Base-by-base conservation (phyloP, 345 rosid species). In the Syzygium aromaticum region DNA sequence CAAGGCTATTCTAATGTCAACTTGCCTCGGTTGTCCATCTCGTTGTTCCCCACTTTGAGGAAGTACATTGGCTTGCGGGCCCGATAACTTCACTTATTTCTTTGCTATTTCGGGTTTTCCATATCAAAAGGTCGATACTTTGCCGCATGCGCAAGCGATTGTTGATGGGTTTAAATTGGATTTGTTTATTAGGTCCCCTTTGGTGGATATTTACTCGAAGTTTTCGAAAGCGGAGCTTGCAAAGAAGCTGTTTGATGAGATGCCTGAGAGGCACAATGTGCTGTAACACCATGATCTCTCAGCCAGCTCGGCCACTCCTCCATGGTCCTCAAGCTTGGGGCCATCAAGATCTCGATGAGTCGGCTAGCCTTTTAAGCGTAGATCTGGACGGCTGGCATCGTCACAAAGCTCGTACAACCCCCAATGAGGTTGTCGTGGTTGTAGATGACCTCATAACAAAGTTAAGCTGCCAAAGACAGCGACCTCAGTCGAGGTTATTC, bases 281-380 rank as follows among this genome's bases (percentile, higher is more conserved):
- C 90, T 93, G 90, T 93, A 94, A 94, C n/a, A 91, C 98, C 1
- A 86, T 94, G 93, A 89, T 94, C 56, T 93, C 96, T 78, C 56
- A 54, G 8, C 23, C 8, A 17, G 59, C 59, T 21, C 59, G 25
- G 59, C 25, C 25, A 9, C 59, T 54, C 43, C 78, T 67, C 43
- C 78, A 67, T 17, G 46, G 78, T 7, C 46, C 23, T 16, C 43
- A 67, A 16, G 11, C 77, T 15, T 8, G 77, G 77, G 40, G 43
- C 77, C 77, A 30, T 7, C 22, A 0, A 67, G 10, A 64, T 64
- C 9, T 17, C 38, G 4, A 67, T 43, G 46, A 67, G 78, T 17
- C 5, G 11, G 77, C 43, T 33, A 11, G 77, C 43, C 43, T 64
- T 64, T 64, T 64, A 30, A 30, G 21, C 77, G 22, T 64, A 64